Conservation (phyloP, 1,284 basidiomycete genomes). For the Cryptococcus sp. region DNA sequence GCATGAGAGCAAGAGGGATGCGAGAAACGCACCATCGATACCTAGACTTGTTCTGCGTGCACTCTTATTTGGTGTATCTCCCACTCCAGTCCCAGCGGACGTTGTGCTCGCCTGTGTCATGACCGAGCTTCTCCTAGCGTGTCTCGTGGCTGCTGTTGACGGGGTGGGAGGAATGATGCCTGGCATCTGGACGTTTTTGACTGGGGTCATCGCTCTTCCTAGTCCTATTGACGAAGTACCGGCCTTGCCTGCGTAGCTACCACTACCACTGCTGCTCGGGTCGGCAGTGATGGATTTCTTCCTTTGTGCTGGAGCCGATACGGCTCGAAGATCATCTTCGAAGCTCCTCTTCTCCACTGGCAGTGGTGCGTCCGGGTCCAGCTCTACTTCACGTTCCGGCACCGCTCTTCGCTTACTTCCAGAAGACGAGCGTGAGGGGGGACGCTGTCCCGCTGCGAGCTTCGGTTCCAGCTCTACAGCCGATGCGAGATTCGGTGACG, state of each 20-base stretch:
- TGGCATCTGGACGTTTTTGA: constrained; percentile 5
- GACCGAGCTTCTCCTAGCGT: constrained; percentile 8
- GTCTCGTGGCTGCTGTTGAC: constrained; percentile 10
- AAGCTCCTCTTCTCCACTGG: constrained; percentile 32
- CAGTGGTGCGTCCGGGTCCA: constrained; percentile 21
- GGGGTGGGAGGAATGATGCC: constrained; percentile 38
- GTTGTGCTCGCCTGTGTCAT: constrained; percentile 16
- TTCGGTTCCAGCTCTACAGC: neutral
- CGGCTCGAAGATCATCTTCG: constrained; percentile 32
- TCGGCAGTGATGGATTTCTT: neutral
- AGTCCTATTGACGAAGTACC: neutral
- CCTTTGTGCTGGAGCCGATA: neutral
- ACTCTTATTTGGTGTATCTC: constrained; percentile 2
- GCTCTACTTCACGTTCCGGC: neutral
- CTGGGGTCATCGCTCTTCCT: constrained; percentile 5
- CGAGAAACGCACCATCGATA: constrained; percentile 39
- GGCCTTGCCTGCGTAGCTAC: too few relatives aligned
- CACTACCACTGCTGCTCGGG: neutral
- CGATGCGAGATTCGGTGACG: neutral
- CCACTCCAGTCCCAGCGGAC: constrained; percentile 13
- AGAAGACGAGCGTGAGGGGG: neutral
- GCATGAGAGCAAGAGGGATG: neutral
- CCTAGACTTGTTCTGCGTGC: constrained; percentile 27
- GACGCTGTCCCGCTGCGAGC: neutral
- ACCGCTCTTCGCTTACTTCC: neutral